phyloP scores from a whole-genome alignment of 108 stramenopile genomes.

The Fistulifera solaris region DNA sequence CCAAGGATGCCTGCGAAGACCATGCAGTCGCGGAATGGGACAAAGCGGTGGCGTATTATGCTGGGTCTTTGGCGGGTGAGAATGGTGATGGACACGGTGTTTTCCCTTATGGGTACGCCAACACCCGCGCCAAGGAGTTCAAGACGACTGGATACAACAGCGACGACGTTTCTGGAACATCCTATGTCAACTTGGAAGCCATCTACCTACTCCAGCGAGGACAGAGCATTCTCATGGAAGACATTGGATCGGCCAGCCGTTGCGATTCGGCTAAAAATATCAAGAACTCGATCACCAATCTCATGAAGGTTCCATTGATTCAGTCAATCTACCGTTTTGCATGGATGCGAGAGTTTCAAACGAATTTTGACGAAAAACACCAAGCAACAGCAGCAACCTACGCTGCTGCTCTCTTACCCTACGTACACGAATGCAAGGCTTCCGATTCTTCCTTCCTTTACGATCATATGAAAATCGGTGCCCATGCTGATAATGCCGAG shows the following conservation, averaged over 20 bases:
- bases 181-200: slow-evolving; percentile 43
- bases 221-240: slow-evolving; percentile 22
- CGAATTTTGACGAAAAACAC: slow-evolving; percentile 32
- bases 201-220: slow-evolving; percentile 39
- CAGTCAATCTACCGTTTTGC: slow-evolving; percentile 57
- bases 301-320: slow-evolving; percentile 63
- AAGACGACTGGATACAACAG: slow-evolving; percentile 41
- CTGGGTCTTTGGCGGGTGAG: slow-evolving; percentile 41
- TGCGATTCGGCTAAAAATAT: slow-evolving; percentile 16
- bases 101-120: slow-evolving; percentile 45
- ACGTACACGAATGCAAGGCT: slow-evolving; percentile 31
- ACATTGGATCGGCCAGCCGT: slow-evolving; percentile 4
- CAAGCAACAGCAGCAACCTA: slow-evolving; percentile 56
- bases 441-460: slow-evolving; percentile 42
- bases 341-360: slow-evolving; percentile 8
- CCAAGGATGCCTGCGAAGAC: slow-evolving; percentile 29
- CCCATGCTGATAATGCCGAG: background rate
- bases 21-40: slow-evolving; percentile 52
- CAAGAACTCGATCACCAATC: slow-evolving; percentile 33
- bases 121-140: slow-evolving; percentile 51
- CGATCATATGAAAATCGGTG: slow-evolving; percentile 34
- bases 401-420: slow-evolving; percentile 54
- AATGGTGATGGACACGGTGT: slow-evolving; percentile 30
- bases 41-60: slow-evolving; percentile 53
- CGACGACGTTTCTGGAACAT: slow-evolving; percentile 19